Evolutionary conservation across 2,329 filamentous ascomycete genomes (phyloP), one percentile per base, ranked within the genome.

Genomic region (Calonectria henricotiae): DNA sequence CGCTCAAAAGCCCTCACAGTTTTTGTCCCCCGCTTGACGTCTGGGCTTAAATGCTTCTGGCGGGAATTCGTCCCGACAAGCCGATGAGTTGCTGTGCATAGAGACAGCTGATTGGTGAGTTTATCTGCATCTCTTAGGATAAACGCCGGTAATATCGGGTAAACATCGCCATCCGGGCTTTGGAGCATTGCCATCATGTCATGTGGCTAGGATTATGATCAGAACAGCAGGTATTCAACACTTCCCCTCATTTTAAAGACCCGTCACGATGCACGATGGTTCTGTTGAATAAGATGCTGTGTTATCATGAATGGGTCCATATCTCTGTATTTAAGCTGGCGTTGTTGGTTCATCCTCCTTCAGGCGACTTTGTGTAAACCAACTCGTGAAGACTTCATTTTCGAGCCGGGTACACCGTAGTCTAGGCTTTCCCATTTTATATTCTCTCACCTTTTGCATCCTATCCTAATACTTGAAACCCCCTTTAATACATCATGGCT

Each of bases 401-500:
- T 35, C 12, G 39, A 55, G 8, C 15, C 13, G 15, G 13, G 41
- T n/a, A 37, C 27, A 5, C 23, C 23, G 15, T 64, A n/a, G 8
- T 23, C 12, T 17, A 1, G 17, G 7, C 9, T 13, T 30, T 43
- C 17, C 58, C 9, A 5, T 43, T 20, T 3, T 41, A 20, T 12
- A 25, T 25, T 8, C 27, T 8, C 20, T 15, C 7, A 25, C 13
- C 15, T 23, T 4, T 12, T 30, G 7, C 27, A 30, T 7, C 4
- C 4, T 30, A 30, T 30, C 27, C 27, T 30, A 30, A 30, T 30
- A 30, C 27, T 7, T 30, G 27, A 7, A 30, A 30, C 9, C 20
- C 11, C 5, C 62, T n/a, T 2, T 67, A 39, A 51, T 32, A 20
- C 25, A 54, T 4, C 25, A 88, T 88, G 85, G 85, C 86, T 35